A percentile compares a stretch with the other conserved stretches of the same genome.
phyloP scores from a whole-genome alignment of 768 basidiomycete genomes.

The Boletus sp. region DNA sequence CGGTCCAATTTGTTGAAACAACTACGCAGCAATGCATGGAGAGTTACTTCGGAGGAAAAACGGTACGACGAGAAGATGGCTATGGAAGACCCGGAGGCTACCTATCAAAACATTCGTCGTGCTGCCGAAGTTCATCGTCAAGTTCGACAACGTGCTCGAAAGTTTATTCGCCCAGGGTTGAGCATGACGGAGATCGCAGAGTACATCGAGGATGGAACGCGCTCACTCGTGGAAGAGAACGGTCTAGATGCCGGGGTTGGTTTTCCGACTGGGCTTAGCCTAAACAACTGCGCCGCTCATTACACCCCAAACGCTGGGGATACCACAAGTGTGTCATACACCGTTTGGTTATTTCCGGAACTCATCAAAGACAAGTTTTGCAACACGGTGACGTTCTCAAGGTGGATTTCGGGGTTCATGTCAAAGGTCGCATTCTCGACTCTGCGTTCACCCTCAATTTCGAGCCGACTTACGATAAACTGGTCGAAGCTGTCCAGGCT shows the following conservation, averaged over 20 bases:
- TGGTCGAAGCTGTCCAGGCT: slow-evolving; percentile 88
- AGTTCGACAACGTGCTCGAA: slow-evolving; percentile 78
- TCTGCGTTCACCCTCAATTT: slow-evolving; percentile 93
- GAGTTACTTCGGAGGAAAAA: slow-evolving; percentile 89
- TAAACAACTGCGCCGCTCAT: slow-evolving; percentile 95
- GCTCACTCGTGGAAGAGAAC: slow-evolving; percentile 88
- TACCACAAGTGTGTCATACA: slow-evolving; percentile 56
- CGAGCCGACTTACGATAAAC: slow-evolving; percentile 84
- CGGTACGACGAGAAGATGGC: slow-evolving; percentile 75
- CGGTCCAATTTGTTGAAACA: background rate
- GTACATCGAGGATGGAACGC: slow-evolving; percentile 86
- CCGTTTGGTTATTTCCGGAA: background rate
- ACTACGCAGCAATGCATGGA: slow-evolving; percentile 71
- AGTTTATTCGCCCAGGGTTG: slow-evolving; percentile 89
- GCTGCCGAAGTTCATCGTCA: slow-evolving; percentile 96
- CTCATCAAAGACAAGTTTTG: slow-evolving; percentile 54
- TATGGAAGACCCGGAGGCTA: slow-evolving; percentile 77
- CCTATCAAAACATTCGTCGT: slow-evolving; percentile 85
- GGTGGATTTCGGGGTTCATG: slow-evolving; percentile 97
- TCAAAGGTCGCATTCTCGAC: slow-evolving; percentile 91
- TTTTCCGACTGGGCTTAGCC: slow-evolving; percentile 92
- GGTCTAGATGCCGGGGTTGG: slow-evolving; percentile 85
- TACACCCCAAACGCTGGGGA: slow-evolving; percentile 95
- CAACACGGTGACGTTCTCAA: slow-evolving; percentile 86
- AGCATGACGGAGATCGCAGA: slow-evolving; percentile 92